Percentiles rank a stretch among this genome's conserved stretches.
These are phyloP conservation scores for Mucor mucedo DNA, from an alignment of 371 early-diverging fungal genomes.

Conservation along the genomic window DNA sequence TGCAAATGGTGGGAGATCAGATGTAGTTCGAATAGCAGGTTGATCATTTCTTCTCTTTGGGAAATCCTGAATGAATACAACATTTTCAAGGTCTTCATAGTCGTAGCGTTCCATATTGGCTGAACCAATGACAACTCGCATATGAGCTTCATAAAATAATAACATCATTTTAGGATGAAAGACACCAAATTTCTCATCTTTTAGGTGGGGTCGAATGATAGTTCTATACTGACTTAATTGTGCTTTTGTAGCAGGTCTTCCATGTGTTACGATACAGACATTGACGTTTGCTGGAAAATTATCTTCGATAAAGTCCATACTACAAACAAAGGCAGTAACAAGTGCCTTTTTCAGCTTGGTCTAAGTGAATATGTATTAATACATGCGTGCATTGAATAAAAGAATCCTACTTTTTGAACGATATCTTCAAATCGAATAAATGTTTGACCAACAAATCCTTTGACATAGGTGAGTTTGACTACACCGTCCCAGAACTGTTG, in stretches of 20 bases:
- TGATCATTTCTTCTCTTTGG: conserved; percentile 15
- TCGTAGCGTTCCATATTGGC: conserved; percentile 51
- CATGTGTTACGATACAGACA: conserved; percentile 47
- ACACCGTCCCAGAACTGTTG: conserved; percentile 40
- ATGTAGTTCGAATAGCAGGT: background rate
- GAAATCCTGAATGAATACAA: conserved; percentile 56
- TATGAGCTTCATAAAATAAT: conserved; percentile 35
- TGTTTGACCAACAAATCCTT: conserved; percentile 39
- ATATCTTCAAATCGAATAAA: conserved; percentile 45
- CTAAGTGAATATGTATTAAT: conserved; percentile 5
- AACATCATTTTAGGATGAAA: conserved; percentile 56
- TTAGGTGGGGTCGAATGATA: conserved; percentile 45
- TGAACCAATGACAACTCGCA: conserved; percentile 55
- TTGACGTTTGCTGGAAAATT: conserved; percentile 43
- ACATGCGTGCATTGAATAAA: background rate
- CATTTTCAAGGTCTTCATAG: conserved; percentile 53
- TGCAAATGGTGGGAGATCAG: conserved; percentile 38
- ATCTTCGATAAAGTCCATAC: conserved; percentile 47
- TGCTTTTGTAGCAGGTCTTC: conserved; percentile 36
- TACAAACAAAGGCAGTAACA: conserved; percentile 47
- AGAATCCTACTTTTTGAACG: conserved; percentile 34
- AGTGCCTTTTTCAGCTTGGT: conserved; percentile 40
- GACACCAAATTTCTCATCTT: conserved; percentile 39
- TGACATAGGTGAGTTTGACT: conserved; percentile 47
- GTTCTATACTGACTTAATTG: conserved; percentile 34